Percentiles rank a stretch among this genome's conserved stretches.
These are phyloP conservation scores for Mucor racemosus DNA, from an alignment of 371 early-diverging fungal species.

Conservation along the genomic window DNA sequence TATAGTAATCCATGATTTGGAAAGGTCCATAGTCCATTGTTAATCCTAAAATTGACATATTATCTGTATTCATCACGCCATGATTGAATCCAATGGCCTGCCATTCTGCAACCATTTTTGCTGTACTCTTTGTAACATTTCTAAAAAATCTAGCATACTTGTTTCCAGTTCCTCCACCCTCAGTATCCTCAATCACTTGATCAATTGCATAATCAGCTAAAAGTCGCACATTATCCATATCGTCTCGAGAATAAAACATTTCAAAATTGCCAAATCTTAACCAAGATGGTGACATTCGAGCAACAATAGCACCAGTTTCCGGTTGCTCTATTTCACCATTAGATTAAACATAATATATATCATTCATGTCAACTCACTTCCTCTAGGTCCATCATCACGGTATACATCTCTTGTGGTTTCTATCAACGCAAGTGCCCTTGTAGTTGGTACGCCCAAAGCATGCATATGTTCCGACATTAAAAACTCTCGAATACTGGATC, in stretches of 20 bases:
- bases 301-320: slow-evolving; percentile 80
- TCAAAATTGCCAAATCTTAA: slow-evolving; percentile 92
- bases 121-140: slow-evolving; percentile 72
- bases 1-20: slow-evolving; percentile 84
- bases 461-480: slow-evolving; percentile 80
- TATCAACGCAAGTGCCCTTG: slow-evolving; percentile 76
- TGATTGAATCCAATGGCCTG: slow-evolving; percentile 88
- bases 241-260: slow-evolving; percentile 71
- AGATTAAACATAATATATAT: neutral
- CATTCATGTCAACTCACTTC: neutral
- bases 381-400: slow-evolving; percentile 62
- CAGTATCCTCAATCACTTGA: slow-evolving; percentile 33
- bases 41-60: slow-evolving; percentile 81
- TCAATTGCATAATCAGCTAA: slow-evolving; percentile 77
- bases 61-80: slow-evolving; percentile 92
- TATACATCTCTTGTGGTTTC: slow-evolving; percentile 66
- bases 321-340: slow-evolving; percentile 16
- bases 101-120: slow-evolving; percentile 84
- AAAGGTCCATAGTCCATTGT: slow-evolving; percentile 93
- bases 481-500: slow-evolving; percentile 86
- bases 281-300: slow-evolving; percentile 83
- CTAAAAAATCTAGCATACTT: slow-evolving; percentile 68
- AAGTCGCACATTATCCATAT: slow-evolving; percentile 55
- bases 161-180: slow-evolving; percentile 20
- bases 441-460: slow-evolving; percentile 81